phyloP scores from a whole-genome alignment of 768 basidiomycete genomes.

The Coprinopsis marcescibilis region DNA sequence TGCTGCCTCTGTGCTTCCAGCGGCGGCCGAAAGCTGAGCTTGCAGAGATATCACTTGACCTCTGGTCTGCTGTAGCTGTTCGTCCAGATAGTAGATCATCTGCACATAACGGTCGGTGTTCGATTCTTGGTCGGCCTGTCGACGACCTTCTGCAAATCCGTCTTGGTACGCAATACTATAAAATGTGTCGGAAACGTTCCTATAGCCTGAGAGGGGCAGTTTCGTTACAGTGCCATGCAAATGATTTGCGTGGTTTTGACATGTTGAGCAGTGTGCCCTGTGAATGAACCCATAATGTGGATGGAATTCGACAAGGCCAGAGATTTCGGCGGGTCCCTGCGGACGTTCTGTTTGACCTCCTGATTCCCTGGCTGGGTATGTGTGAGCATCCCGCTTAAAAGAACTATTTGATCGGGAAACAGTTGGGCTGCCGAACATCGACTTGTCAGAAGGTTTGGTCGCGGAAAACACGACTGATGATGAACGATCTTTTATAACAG shows the following conservation, averaged over 20 bases:
- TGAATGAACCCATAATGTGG: slow-evolving; percentile 6
- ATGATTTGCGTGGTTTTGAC: slow-evolving; percentile 1
- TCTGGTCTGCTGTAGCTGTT: no score
- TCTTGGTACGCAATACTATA: neutral
- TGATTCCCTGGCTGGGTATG: neutral
- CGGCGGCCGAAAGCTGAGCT: neutral
- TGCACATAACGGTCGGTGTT: neutral
- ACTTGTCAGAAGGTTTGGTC: neutral
- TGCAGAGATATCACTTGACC: no score
- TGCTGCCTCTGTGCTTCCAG: no score
- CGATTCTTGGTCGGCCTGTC: slow-evolving; percentile 24
- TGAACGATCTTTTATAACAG: no score
- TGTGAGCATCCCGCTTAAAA: no score
- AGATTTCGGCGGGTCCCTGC: neutral
- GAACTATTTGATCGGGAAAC: no score
- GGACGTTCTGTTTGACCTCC: neutral
- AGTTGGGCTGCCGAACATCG: no score
- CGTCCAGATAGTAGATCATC: neutral
- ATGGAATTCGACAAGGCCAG: neutral
- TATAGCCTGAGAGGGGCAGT: neutral
- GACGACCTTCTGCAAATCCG: slow-evolving; percentile 1
- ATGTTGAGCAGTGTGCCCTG: neutral
- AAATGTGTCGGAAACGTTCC: neutral
- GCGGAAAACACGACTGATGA: neutral
- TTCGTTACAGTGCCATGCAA: neutral